phyloP scores from a whole-genome alignment of 345 rosid species.

The Brassica juncea region DNA sequence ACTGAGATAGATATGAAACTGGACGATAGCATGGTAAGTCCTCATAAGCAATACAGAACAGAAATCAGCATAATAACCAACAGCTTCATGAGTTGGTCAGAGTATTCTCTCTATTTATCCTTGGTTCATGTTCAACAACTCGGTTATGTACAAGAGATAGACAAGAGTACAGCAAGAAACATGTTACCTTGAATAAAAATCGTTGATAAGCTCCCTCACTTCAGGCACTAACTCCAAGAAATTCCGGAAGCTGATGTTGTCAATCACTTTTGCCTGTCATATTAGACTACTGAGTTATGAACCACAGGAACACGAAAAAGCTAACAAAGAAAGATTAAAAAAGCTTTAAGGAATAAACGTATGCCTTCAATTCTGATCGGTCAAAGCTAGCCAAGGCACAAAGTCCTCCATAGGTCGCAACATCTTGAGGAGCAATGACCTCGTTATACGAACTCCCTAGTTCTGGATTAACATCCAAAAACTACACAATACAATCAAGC shows the following conservation, averaged over 20 bases:
- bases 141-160: not conserved
- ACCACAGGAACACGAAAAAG: not conserved
- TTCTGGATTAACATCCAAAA: slow-evolving; percentile 91
- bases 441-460: slow-evolving; percentile 81
- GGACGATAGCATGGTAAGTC: not conserved
- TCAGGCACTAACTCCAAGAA: slow-evolving; percentile 98
- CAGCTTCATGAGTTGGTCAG: not conserved
- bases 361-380: slow-evolving; percentile 90
- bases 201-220: slow-evolving; percentile 95
- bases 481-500: slow-evolving; percentile 49
- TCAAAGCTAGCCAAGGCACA: slow-evolving; percentile 99
- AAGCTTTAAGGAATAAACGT: slow-evolving; percentile 29
- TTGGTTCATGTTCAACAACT: not conserved
- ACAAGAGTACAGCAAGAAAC: not conserved
- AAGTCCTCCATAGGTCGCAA: slow-evolving; percentile 97
- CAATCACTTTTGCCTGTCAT: slow-evolving; percentile 88
- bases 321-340: not conserved
- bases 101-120: not conserved
- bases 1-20: not conserved
- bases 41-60: not conserved
- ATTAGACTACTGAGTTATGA: slow-evolving; percentile 31
- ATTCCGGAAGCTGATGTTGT: slow-evolving; percentile 85
- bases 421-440: slow-evolving; percentile 97
- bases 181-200: slow-evolving; percentile 88
- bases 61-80: not conserved